Conservation (phyloP, 169 alveolate genomes). For the Besnoitia besnoiti region DNA sequence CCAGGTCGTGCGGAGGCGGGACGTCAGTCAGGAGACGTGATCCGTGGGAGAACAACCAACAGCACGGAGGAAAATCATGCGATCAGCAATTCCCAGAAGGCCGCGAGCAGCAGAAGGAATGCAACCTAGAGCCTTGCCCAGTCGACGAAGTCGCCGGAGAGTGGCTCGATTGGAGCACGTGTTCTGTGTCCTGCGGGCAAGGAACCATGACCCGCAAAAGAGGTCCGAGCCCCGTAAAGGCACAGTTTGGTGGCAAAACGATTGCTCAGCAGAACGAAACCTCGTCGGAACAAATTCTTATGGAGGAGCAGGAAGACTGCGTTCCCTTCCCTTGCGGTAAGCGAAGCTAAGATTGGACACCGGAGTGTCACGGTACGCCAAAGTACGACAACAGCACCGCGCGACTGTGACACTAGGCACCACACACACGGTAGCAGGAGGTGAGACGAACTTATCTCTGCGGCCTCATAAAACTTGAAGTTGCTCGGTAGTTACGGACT, state of each 20-base stretch:
- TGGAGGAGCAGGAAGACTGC: constrained; percentile 21
- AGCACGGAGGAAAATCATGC: constrained; percentile 65
- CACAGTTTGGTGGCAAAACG: constrained; percentile 64
- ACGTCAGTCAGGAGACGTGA: constrained; percentile 62
- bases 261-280: constrained; percentile 54
- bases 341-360: not conserved
- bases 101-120: not conserved
- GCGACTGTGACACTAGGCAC: not conserved
- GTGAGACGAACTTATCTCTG: too few species aligned
- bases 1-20: constrained; percentile 75
- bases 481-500: too few species aligned
- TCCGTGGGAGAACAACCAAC: constrained; percentile 57
- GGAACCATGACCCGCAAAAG: constrained; percentile 69
- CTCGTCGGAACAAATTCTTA: not conserved
- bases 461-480: too few species aligned
- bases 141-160: constrained; percentile 70
- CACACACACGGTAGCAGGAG: not conserved
- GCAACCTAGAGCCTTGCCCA: constrained; percentile 68
- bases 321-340: constrained; percentile 55
- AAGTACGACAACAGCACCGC: not conserved
- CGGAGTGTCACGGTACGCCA: not conserved
- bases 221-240: constrained; percentile 34
- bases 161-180: constrained; percentile 73
- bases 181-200: constrained; percentile 71
- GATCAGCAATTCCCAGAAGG: constrained; percentile 60